Conservation (phyloP, 768 basidiomycete species). For the Kwoniella pini region DNA sequence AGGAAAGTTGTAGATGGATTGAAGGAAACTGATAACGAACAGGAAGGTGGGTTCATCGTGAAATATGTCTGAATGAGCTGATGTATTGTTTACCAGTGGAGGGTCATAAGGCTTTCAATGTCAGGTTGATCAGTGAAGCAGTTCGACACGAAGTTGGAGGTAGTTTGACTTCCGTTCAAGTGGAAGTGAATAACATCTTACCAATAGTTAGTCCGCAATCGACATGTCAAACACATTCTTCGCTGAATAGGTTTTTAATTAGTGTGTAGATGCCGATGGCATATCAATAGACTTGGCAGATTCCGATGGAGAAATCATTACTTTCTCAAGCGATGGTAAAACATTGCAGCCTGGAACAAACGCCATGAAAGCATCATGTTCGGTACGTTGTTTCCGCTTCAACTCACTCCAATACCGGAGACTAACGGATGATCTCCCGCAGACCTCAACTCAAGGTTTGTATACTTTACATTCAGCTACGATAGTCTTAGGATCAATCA, state of each 20-base stretch:
- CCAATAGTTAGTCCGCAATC: slow-evolving; percentile 81
- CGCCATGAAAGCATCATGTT: slow-evolving; percentile 65
- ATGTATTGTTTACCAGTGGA: slow-evolving; percentile 6
- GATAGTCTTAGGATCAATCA: slow-evolving; percentile 13
- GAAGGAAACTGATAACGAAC: slow-evolving; percentile 31
- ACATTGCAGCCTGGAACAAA: slow-evolving; percentile 65
- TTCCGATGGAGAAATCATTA: slow-evolving; percentile 53
- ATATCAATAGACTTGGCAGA: slow-evolving; percentile 7
- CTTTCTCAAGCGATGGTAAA: slow-evolving; percentile 59
- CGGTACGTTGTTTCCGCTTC: slow-evolving; percentile 60
- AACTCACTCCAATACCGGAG: not conserved
- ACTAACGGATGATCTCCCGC: not conserved
- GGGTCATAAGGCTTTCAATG: slow-evolving; percentile 21
- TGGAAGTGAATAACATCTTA: slow-evolving; percentile 66
- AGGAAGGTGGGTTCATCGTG: slow-evolving; percentile 36
- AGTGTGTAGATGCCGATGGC: slow-evolving; percentile 65
- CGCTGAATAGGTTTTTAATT: no score
- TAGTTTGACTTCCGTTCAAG: slow-evolving; percentile 68
- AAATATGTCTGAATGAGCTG: not conserved
- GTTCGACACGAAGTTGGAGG: slow-evolving; percentile 63
- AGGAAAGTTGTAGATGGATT: slow-evolving; percentile 21
- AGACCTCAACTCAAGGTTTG: slow-evolving; percentile 72
- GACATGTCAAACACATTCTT: no score
- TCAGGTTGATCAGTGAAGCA: slow-evolving; percentile 55
- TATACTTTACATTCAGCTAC: slow-evolving; percentile 54